These are phyloP conservation scores for Tanacetum coccineum DNA, from an alignment of 129 eudicot genomes.

Conservation along the genomic window DNA sequence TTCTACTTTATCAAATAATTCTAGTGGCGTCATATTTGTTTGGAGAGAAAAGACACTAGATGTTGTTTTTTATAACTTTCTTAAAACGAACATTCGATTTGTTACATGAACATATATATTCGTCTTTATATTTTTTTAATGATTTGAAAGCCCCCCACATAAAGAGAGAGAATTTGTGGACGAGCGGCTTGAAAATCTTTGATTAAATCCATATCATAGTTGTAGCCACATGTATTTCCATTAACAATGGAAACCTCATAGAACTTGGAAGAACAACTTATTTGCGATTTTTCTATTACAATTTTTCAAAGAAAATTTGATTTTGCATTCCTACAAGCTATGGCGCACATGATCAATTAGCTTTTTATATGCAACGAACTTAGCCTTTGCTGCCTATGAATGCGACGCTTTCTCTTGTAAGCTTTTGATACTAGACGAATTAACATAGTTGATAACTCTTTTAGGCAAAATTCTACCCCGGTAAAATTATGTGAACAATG, in stretches of 20 bases:
- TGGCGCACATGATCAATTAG: no score
- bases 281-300: slow-evolving; percentile 8
- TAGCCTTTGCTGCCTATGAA: no score
- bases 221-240: slow-evolving; percentile 33
- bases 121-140: neutral
- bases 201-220: slow-evolving; percentile 20
- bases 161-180: slow-evolving; percentile 5
- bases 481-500: no score
- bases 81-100: neutral
- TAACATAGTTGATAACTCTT: no score
- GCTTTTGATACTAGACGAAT: no score
- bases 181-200: slow-evolving; percentile 17
- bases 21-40: no score
- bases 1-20: no score
- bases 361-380: no score
- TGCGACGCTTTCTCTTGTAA: no score
- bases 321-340: neutral
- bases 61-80: no score
- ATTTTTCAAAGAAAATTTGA: slow-evolving; percentile 6
- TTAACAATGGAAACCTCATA: slow-evolving; percentile 11
- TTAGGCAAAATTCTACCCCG: no score
- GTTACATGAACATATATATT: neutral
- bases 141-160: neutral
- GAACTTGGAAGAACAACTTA: slow-evolving; percentile 16
- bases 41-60: no score